A percentile compares a stretch with the other conserved stretches of the same genome.
phyloP scores from a whole-genome alignment of 441 rosid genomes.

The Populus hybrid region DNA sequence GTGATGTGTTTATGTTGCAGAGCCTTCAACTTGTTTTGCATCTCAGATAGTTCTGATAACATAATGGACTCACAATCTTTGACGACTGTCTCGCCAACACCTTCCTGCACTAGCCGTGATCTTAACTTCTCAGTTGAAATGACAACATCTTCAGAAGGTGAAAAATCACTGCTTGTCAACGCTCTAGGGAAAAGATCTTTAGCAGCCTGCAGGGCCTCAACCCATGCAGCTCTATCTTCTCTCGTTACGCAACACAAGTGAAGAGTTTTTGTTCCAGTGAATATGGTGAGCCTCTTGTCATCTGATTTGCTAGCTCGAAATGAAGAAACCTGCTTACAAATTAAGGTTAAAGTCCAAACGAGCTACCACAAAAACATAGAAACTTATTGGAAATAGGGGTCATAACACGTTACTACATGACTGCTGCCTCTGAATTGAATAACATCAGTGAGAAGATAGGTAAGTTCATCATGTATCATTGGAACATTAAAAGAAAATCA shows the following conservation, averaged over 20 bases:
- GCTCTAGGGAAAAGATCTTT: constrained; percentile 84
- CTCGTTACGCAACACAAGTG: constrained; percentile 72
- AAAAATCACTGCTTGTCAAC: constrained; percentile 52
- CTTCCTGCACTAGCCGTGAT: constrained; percentile 66
- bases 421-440: neutral
- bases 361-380: constrained; percentile 2
- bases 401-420: constrained; percentile 1
- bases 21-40: constrained; percentile 65
- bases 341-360: constrained; percentile 9
- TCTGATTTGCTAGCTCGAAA: constrained; percentile 90
- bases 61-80: constrained; percentile 86
- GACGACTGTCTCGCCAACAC: constrained; percentile 54
- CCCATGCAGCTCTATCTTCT: constrained; percentile 79
- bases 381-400: constrained; percentile 1
- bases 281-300: constrained; percentile 87
- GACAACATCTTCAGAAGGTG: constrained; percentile 62
- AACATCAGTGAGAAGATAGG: neutral
- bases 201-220: constrained; percentile 73
- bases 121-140: constrained; percentile 88
- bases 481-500: neutral
- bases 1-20: constrained; percentile 64
- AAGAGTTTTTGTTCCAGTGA: constrained; percentile 95
- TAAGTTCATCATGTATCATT: neutral
- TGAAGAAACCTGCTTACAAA: constrained; percentile 75
- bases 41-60: constrained; percentile 62